These are phyloP conservation scores for Neofusicoccum laricinum DNA, from an alignment of 2,329 filamentous ascomycete species.

Conservation along the genomic window DNA sequence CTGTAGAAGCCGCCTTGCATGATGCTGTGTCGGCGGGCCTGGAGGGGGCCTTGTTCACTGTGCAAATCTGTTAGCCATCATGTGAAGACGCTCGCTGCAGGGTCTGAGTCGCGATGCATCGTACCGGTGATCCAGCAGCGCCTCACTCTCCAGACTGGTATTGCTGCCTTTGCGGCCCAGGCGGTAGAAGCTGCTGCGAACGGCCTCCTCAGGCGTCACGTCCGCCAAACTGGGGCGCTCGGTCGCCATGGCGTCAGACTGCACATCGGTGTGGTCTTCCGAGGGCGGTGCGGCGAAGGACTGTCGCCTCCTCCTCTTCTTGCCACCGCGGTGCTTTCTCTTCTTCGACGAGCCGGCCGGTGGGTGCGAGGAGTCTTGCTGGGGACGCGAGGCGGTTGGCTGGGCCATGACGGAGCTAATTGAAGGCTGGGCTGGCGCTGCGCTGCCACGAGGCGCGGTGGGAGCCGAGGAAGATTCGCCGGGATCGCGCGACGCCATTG, in stretches of 20 bases:
- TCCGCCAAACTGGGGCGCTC: slow-evolving; percentile 40
- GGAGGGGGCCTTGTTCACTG: slow-evolving; percentile 39
- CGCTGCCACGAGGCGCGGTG: neutral
- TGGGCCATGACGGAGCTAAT: neutral
- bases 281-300: slow-evolving; percentile 66
- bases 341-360: slow-evolving; percentile 50
- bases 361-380: neutral
- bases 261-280: slow-evolving; percentile 54
- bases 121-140: slow-evolving; percentile 80
- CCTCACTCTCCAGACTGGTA: slow-evolving; percentile 86
- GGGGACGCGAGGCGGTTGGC: neutral
- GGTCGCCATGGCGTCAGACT: slow-evolving; percentile 50
- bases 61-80: neutral
- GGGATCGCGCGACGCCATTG: slow-evolving; percentile 13
- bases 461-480: slow-evolving; percentile 16
- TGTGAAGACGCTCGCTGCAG: neutral
- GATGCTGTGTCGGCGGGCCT: slow-evolving; percentile 44
- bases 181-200: slow-evolving; percentile 53
- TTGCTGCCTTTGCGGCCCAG: slow-evolving; percentile 65
- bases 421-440: slow-evolving; percentile 8
- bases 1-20: slow-evolving; percentile 33
- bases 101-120: neutral
- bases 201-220: slow-evolving; percentile 30
- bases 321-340: slow-evolving; percentile 72
- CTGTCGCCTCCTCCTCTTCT: slow-evolving; percentile 75